Base-by-base conservation (phyloP, 345 rosid genomes). In the Ricinus communis region DNA sequence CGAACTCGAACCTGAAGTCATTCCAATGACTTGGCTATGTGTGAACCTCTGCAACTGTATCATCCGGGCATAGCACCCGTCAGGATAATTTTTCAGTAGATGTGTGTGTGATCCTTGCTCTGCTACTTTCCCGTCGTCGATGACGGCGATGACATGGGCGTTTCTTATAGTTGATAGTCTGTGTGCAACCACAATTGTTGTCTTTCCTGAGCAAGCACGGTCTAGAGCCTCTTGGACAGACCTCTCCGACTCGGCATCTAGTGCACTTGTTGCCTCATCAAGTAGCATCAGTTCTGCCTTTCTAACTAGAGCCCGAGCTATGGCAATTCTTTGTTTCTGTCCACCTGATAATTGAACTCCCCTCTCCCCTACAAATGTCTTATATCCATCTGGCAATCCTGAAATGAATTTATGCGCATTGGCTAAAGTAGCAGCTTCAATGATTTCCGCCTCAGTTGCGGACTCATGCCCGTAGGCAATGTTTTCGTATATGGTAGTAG, bases 341-440 rank as follows among this genome's bases (percentile, higher is more conserved):
- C 99, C 97, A n/a, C 99, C 98, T 0, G 99, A 95, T 36, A 95
- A 87, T 63, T 90, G 99, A 47, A 89, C 90, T 5, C 99, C 99
- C 70, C 97, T 81, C 82, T 92, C 97, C 18, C 99, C 99, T 0
- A 90, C 99, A 21, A 65, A 87, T 3, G 99, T 95, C 54, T 85
- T 88, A 83, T 92, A 95, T 8, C 97, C 97, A 1, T 92, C 90
- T 0, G 97, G 99, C 33, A 95, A 66, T 18, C 86, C 70, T 12
- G 97, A 95, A 64, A 95, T 73, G 84, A 95, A 95, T 66, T 92
- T 90, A 76, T 90, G 90, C 0, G 97, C 99, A 73, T 90, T 95
- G 74, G 97, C 96, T 65, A 86, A 67, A 50, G 91, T 88, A 5
- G 97, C 99, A n/a, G 99, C 97, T 78, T 95, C 93, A 31, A 86